phyloP scores from a whole-genome alignment of 768 basidiomycete genomes.

The Hortiboletus campestris region DNA sequence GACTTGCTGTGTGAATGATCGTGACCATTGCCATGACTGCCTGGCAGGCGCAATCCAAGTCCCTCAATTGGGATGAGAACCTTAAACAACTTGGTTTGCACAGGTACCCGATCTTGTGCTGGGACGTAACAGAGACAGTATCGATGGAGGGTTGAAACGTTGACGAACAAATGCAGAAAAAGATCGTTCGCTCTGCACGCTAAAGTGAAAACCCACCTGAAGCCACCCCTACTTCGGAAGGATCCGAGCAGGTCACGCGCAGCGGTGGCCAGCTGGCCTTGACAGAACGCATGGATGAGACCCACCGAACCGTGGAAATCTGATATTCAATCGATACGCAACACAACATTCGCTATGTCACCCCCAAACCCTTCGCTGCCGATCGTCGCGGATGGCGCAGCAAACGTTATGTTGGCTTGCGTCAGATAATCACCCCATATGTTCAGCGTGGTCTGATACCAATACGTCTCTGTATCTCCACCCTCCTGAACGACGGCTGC shows the following conservation, averaged over 20 bases:
- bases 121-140: not conserved
- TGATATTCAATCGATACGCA: slow-evolving; percentile 20
- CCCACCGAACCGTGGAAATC: not conserved
- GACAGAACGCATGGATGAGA: not conserved
- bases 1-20: not conserved
- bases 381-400: slow-evolving; percentile 37
- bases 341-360: slow-evolving; percentile 30
- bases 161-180: not conserved
- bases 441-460: slow-evolving; percentile 38
- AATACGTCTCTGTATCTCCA: slow-evolving; percentile 21
- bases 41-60: not conserved
- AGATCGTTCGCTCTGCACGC: not conserved
- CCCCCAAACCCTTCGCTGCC: slow-evolving; percentile 37
- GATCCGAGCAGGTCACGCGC: not conserved
- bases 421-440: slow-evolving; percentile 41
- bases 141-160: not conserved
- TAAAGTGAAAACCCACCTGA: not conserved
- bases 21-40: no score
- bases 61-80: not conserved
- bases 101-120: not conserved
- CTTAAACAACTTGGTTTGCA: not conserved
- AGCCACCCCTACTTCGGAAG: not conserved
- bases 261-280: not conserved
- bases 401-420: slow-evolving; percentile 44
- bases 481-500: slow-evolving; percentile 25